These are phyloP conservation scores for Melaleuca alternifolia DNA, from an alignment of 345 rosid genomes.

Conservation along the genomic window DNA sequence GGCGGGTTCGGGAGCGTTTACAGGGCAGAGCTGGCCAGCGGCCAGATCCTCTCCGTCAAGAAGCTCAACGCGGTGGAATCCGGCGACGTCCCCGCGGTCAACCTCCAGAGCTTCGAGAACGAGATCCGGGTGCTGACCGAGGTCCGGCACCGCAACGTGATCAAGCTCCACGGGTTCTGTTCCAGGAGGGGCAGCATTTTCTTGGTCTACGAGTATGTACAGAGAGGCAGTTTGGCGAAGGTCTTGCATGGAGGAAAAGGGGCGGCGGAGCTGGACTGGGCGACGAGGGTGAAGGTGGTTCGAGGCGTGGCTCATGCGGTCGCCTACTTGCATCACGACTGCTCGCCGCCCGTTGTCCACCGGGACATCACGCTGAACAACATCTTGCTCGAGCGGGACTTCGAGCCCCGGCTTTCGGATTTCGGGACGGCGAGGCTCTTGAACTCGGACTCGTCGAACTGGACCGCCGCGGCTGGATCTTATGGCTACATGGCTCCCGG, in stretches of 20 bases:
- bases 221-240: constrained; percentile 40
- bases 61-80: constrained; percentile 29
- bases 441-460: constrained; percentile 33
- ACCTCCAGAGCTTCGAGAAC: constrained; percentile 41
- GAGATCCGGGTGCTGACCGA: constrained; percentile 52
- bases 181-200: constrained; percentile 30
- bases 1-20: constrained; percentile 67
- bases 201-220: constrained; percentile 52
- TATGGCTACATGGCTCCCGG: constrained; percentile 85
- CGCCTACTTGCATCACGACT: constrained; percentile 64
- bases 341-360: constrained; percentile 52
- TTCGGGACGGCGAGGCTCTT: constrained; percentile 62
- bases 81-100: constrained; percentile 19
- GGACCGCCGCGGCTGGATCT: constrained; percentile 57
- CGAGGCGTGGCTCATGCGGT: constrained; percentile 61
- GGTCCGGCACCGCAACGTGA: constrained; percentile 48
- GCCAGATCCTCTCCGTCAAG: constrained; percentile 49
- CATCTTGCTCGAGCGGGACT: constrained; percentile 40
- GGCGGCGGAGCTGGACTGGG: constrained; percentile 30
- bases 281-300: constrained; percentile 30
- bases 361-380: constrained; percentile 52
- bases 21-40: constrained; percentile 31
- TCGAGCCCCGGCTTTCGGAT: constrained; percentile 49
- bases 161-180: constrained; percentile 62
- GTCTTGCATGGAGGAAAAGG: constrained; percentile 33